A percentile compares a stretch with the other conserved stretches of the same genome.
Evolutionary conservation across 148 eudicot genomes (phyloP).

Genomic region (Rhododendron kiyosumense): DNA sequence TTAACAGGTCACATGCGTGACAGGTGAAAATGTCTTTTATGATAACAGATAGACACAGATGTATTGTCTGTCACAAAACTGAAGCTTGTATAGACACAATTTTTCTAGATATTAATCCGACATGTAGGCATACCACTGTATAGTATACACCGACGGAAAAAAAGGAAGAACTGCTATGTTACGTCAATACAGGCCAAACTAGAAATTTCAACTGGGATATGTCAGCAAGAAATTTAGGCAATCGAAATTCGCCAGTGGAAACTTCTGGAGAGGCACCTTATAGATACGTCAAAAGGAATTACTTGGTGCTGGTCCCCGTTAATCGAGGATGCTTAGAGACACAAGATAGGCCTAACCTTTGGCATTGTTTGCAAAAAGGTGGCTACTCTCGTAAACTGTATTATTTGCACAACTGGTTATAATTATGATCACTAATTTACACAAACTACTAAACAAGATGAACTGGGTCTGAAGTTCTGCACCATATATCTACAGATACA

Average conservation of each 20-base stretch:
- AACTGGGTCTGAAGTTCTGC: background rate
- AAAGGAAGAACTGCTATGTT: background rate
- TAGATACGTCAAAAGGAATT: background rate
- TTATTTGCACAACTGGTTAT: background rate
- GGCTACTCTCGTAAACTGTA: background rate
- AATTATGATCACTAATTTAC: background rate
- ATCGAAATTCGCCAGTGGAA: background rate
- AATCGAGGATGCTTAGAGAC: background rate
- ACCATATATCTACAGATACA: background rate
- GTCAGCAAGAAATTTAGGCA: background rate
- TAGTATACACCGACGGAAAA: background rate
- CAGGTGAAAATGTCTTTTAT: background rate
- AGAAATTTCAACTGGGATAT: background rate
- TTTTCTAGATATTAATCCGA: background rate
- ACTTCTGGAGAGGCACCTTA: background rate
- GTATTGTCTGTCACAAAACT: background rate
- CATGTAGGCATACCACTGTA: background rate
- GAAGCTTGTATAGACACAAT: background rate
- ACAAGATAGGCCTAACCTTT: conserved; percentile 1
- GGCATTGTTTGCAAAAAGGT: background rate
- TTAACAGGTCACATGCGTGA: background rate
- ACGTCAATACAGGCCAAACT: background rate
- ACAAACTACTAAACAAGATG: background rate
- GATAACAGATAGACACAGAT: background rate
- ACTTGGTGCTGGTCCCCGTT: background rate